phyloP scores from a whole-genome alignment of 352 stramenopile genomes.

The Phytophthora multivora region DNA sequence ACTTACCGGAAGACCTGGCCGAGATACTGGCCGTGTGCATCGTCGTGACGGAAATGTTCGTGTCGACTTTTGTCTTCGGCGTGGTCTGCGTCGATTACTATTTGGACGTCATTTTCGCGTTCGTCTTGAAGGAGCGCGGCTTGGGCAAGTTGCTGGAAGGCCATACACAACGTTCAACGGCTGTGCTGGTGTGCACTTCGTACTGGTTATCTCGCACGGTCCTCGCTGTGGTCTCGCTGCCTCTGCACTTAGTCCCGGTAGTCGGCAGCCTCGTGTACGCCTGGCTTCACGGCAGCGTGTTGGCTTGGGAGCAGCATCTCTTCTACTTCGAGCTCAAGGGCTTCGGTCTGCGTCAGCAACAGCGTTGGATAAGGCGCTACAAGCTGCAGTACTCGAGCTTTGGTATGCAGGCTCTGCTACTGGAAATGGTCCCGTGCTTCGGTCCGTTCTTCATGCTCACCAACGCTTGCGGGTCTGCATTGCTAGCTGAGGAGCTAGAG shows the following conservation, averaged over 20 bases:
- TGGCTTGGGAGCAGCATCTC: conserved; percentile 55
- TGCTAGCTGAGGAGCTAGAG: conserved; percentile 53
- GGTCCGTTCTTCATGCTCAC: conserved; percentile 55
- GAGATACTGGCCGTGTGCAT: conserved; percentile 50
- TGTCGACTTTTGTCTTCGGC: conserved; percentile 51
- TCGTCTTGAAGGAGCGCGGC: conserved; percentile 40
- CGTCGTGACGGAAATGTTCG: conserved; percentile 51
- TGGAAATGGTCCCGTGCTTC: conserved; percentile 51
- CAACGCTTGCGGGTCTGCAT: conserved; percentile 51
- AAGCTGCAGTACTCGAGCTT: conserved; percentile 47
- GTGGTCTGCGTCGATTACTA: conserved; percentile 44
- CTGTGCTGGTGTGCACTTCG: conserved; percentile 40
- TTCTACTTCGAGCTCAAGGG: conserved; percentile 62
- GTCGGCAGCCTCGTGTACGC: conserved; percentile 48
- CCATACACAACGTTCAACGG: conserved; percentile 28
- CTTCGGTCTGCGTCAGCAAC: conserved; percentile 41
- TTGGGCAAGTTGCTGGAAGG: conserved; percentile 26
- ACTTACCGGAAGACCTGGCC: conserved; percentile 39
- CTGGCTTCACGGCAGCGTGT: conserved; percentile 49
- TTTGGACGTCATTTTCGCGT: conserved; percentile 52
- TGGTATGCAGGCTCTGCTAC: conserved; percentile 48
- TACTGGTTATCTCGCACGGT: conserved; percentile 38
- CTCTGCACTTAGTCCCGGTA: conserved; percentile 56
- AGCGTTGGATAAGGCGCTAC: conserved; percentile 37
- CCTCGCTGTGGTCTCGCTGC: conserved; percentile 44